phyloP scores from a whole-genome alignment of 441 rosid species.

The Brassica balearica region DNA sequence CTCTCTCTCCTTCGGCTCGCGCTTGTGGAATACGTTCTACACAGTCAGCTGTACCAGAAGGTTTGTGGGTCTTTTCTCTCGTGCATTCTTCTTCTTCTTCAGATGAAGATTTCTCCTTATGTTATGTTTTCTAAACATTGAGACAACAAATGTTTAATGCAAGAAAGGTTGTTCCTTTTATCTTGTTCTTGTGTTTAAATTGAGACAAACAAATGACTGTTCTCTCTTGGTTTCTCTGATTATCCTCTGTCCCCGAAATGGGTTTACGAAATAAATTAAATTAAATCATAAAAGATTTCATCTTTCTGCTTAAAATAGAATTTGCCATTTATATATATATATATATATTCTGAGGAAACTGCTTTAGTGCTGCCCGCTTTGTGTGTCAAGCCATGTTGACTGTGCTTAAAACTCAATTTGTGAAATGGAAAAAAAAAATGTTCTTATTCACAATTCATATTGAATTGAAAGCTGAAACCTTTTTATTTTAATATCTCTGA shows the following conservation, averaged over 20 bases:
- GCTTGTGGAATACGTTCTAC: slow-evolving; percentile 40
- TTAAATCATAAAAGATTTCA: not conserved
- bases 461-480: not conserved
- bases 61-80: slow-evolving; percentile 25
- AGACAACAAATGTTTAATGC: slow-evolving; percentile 32
- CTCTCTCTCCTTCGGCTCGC: slow-evolving; percentile 11
- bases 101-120: not conserved
- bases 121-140: not conserved
- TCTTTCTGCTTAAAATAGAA: not conserved
- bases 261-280: not conserved
- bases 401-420: slow-evolving; percentile 1
- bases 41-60: slow-evolving; percentile 35
- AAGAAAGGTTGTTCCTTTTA: not conserved
- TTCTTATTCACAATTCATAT: slow-evolving; percentile 17
- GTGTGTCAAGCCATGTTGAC: slow-evolving; percentile 25
- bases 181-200: slow-evolving; percentile 1
- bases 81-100: slow-evolving; percentile 17
- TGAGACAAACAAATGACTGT: not conserved
- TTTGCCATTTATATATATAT: slow-evolving; percentile 28
- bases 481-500: not conserved
- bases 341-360: not conserved
- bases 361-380: slow-evolving; percentile 6
- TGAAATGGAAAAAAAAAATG: not conserved
- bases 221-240: not conserved
- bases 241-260: slow-evolving; percentile 20